Percentiles rank a stretch among this genome's conserved stretches.
phyloP scores from a whole-genome alignment of 768 basidiomycete genomes.

The Tephrocybe sp. region DNA sequence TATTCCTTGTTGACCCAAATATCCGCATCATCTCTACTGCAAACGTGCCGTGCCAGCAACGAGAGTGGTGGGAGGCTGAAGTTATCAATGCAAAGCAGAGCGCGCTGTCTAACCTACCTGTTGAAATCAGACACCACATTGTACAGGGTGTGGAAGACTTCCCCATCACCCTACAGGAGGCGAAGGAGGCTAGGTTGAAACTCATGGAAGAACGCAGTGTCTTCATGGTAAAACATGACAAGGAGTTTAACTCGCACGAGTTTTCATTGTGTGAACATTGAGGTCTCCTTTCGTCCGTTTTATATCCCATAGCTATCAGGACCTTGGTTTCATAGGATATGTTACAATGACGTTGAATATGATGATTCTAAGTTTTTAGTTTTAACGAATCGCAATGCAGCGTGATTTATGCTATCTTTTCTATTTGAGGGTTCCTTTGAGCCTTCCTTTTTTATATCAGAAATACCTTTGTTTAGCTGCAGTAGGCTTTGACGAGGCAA shows the following conservation, averaged over 20 bases:
- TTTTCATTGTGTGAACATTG: slow-evolving; percentile 23
- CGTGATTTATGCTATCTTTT: too few species aligned
- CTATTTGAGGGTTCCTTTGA: too few species aligned
- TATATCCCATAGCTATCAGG: too few species aligned
- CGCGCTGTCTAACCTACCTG: slow-evolving; percentile 16
- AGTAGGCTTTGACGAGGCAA: too few species aligned
- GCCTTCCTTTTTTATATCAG: too few species aligned
- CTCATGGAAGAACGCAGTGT: slow-evolving; percentile 26
- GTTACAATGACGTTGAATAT: too few species aligned
- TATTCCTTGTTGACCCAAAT: too few species aligned
- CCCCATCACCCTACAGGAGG: slow-evolving; percentile 19
- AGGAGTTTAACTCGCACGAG: neutral
- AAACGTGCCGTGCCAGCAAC: slow-evolving; percentile 11
- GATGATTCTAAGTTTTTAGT: too few species aligned
- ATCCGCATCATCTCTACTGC: slow-evolving; percentile 15
- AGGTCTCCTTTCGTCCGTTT: neutral
- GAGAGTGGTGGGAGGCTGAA: slow-evolving; percentile 12
- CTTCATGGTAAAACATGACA: slow-evolving; percentile 9
- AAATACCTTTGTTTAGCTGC: too few species aligned
- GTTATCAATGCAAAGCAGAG: neutral
- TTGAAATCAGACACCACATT: slow-evolving; percentile 18
- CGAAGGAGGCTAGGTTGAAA: slow-evolving; percentile 19
- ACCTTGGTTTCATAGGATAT: too few species aligned
- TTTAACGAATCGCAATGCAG: too few species aligned
- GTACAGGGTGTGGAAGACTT: slow-evolving; percentile 15